Conservation (phyloP, 306 rosid genomes). For the Arachis hypogaea region DNA sequence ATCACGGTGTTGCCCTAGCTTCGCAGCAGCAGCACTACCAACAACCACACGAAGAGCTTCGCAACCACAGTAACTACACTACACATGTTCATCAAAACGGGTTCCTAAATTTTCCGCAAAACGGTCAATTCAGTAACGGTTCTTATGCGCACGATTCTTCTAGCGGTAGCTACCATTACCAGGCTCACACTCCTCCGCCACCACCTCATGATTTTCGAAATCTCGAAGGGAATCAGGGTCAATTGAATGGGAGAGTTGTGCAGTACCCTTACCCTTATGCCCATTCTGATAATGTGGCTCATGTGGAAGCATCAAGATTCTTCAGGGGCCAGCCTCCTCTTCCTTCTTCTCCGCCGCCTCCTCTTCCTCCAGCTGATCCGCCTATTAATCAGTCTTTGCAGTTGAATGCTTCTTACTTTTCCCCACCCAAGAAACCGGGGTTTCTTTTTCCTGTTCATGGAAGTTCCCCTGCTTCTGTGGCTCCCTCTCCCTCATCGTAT, state of each 20-base stretch:
- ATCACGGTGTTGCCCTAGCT: slow-evolving; percentile 61
- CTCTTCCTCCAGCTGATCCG: slow-evolving; percentile 71
- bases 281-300: slow-evolving; percentile 41
- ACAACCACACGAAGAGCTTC: neutral
- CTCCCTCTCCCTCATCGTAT: slow-evolving; percentile 52
- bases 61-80: slow-evolving; percentile 1
- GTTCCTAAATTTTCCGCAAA: neutral
- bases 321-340: slow-evolving; percentile 58
- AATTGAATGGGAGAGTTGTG: slow-evolving; percentile 38
- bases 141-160: neutral
- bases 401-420: slow-evolving; percentile 43
- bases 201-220: slow-evolving; percentile 27
- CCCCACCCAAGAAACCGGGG: slow-evolving; percentile 49
- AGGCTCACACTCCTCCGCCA: slow-evolving; percentile 1
- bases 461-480: slow-evolving; percentile 39
- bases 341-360: slow-evolving; percentile 73
- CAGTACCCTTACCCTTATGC: slow-evolving; percentile 37
- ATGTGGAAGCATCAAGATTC: slow-evolving; percentile 52
- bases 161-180: neutral
- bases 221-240: slow-evolving; percentile 11
- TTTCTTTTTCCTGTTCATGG: slow-evolving; percentile 66
- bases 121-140: slow-evolving; percentile 9
- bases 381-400: slow-evolving; percentile 40
- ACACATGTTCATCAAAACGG: slow-evolving; percentile 17
- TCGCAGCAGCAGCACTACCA: slow-evolving; percentile 32